These are phyloP conservation scores for Fagus sylvatica DNA, from an alignment of 306 rosid genomes.

Conservation along the genomic window DNA sequence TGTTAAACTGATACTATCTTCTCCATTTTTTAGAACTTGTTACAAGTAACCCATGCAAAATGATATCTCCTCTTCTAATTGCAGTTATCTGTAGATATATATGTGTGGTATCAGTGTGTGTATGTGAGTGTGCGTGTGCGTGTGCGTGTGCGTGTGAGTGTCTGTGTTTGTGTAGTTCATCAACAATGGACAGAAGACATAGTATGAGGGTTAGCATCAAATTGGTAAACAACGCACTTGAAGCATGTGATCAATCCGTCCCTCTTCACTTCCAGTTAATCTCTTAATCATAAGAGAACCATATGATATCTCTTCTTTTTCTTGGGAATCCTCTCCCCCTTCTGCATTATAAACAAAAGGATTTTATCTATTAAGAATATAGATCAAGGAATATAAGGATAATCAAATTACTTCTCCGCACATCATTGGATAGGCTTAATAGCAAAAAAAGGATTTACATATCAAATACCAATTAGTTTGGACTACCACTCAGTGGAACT, in stretches of 20 bases:
- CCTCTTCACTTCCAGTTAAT: conserved; percentile 72
- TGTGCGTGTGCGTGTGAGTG: too few species aligned
- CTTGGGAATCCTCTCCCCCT: conserved; percentile 51
- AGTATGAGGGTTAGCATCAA: conserved; percentile 10
- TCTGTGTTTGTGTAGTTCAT: too few species aligned
- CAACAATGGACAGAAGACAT: too few species aligned
- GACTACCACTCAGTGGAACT: neutral
- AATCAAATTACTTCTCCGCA: too few species aligned
- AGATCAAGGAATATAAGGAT: neutral
- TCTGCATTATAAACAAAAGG: conserved; percentile 37
- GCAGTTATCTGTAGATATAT: neutral
- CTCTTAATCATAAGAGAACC: conserved; percentile 90
- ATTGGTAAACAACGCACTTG: conserved; percentile 55
- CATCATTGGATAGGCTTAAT: neutral
- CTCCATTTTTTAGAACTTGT: neutral
- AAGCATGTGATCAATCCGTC: conserved; percentile 90
- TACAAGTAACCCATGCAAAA: neutral
- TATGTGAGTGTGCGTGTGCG: neutral
- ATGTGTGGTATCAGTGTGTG: neutral
- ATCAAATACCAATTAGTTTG: neutral
- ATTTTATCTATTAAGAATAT: neutral
- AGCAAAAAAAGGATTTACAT: neutral
- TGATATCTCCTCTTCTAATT: too few species aligned
- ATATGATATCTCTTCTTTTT: conserved; percentile 60
- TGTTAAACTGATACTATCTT: neutral